Base-by-base conservation (phyloP, 2,329 filamentous ascomycete species). In the Alternaria novae-zelandiae region DNA sequence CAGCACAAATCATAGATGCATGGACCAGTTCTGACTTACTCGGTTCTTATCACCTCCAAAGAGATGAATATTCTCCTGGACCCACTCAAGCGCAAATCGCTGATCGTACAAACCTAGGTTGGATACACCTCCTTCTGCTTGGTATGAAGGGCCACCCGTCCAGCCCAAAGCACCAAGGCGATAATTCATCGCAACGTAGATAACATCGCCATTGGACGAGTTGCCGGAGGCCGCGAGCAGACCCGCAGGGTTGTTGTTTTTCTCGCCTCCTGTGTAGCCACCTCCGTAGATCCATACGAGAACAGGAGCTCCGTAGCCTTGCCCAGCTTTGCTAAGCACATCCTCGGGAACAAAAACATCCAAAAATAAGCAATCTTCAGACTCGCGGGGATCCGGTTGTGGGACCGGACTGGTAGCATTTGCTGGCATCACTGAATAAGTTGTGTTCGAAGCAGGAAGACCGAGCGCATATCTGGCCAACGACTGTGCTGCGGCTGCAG, bases 221-320 rank as follows among this genome's bases (percentile, higher is more conserved):
- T 78, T 77, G 57, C 82, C 79, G 54, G 82, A 84, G 8, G 82
- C 80, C 26, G 79, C 75, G 10, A 84, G 71, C 10, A 85, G 70
- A 9, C 80, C 80, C 21, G 81, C 77, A 6, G 82, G 81, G 32
- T 81, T 78, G 10, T 74, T 69, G 21, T 72, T 77, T 68, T 85
- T 59, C 25, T 44, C 32, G 44, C 81, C 81, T 3, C 67, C 65
- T 5, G 76, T 77, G 57, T 85, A 86, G 10, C 83, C 84, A 9
- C 84, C 65, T 15, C 85, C 85, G 66, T 85, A 84, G 43, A 86
- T 83, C 81, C 81, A 85, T 5, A 86, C 81, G 2, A 86, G 63
- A 0, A 86, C 84, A 0, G 84, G 81, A 74, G 77, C 70, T 45
- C 65, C 76, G 21, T 64, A 72, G 6, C 80, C 59, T 69, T 80